Conservation (phyloP, 768 basidiomycete genomes). For the Mycena galericulata region DNA sequence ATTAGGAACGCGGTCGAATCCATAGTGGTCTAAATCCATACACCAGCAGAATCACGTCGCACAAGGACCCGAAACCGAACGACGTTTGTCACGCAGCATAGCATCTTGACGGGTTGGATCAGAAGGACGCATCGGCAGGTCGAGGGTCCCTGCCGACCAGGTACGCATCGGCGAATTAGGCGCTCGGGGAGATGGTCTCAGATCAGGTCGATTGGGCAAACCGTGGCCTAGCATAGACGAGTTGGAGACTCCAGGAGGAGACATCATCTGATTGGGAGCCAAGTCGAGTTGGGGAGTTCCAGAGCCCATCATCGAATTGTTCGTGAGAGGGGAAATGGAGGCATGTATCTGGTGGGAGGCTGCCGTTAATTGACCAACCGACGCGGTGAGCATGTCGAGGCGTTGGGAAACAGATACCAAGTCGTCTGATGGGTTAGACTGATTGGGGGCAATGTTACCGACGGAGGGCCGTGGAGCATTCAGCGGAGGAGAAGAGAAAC, state of each 20-base stretch:
- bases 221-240: conserved; percentile 66
- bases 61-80: conserved; percentile 76
- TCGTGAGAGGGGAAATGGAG: conserved; percentile 51
- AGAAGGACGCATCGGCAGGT: conserved; percentile 73
- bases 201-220: conserved; percentile 73
- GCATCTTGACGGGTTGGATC: conserved; percentile 59
- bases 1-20: conserved; percentile 23
- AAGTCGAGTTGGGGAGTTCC: conserved; percentile 61
- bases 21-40: conserved; percentile 52
- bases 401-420: conserved; percentile 82
- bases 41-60: conserved; percentile 81
- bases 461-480: conserved; percentile 72
- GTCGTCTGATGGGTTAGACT: conserved; percentile 75
- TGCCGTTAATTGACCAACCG: conserved; percentile 87
- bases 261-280: conserved; percentile 59
- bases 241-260: conserved; percentile 53
- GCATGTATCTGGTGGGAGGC: conserved; percentile 78
- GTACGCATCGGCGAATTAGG: conserved; percentile 82
- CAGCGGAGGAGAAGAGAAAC: conserved; percentile 48
- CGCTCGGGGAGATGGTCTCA: conserved; percentile 68
- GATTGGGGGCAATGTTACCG: conserved; percentile 79
- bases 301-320: conserved; percentile 54
- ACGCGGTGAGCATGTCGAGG: conserved; percentile 82
- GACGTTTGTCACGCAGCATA: conserved; percentile 73
- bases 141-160: conserved; percentile 87